phyloP scores from a whole-genome alignment of 2,329 filamentous ascomycete genomes.

The Cladosporium phlei region DNA sequence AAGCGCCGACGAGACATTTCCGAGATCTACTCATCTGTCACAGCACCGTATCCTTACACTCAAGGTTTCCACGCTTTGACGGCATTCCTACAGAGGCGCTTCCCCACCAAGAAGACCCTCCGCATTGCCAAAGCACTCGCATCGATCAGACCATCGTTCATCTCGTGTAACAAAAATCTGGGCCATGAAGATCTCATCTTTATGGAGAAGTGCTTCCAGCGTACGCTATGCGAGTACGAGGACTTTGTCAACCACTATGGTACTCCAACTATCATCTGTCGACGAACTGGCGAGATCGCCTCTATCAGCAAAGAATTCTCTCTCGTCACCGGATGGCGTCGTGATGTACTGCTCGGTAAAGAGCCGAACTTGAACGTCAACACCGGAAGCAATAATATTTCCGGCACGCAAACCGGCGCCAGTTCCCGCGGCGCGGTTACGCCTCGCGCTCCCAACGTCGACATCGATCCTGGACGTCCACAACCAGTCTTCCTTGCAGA shows the following conservation, averaged over 20 bases:
- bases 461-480: slow-evolving; percentile 39
- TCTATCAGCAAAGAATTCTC: slow-evolving; percentile 95
- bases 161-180: slow-evolving; percentile 84
- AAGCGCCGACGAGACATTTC: slow-evolving; percentile 67
- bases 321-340: slow-evolving; percentile 91
- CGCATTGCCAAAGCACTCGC: slow-evolving; percentile 83
- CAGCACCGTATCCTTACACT: slow-evolving; percentile 87
- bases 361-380: slow-evolving; percentile 86
- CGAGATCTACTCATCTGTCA: slow-evolving; percentile 81
- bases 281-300: slow-evolving; percentile 89
- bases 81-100: slow-evolving; percentile 71
- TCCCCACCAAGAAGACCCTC: slow-evolving; percentile 69
- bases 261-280: slow-evolving; percentile 85
- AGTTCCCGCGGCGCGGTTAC: slow-evolving; percentile 46
- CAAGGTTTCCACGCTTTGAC: slow-evolving; percentile 85
- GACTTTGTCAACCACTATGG: slow-evolving; percentile 85
- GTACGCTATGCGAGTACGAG: slow-evolving; percentile 87
- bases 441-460: slow-evolving; percentile 34
- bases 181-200: slow-evolving; percentile 87
- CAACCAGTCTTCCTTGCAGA: slow-evolving; percentile 89
- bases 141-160: slow-evolving; percentile 87
- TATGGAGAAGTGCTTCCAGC: slow-evolving; percentile 95
- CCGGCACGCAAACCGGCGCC: slow-evolving; percentile 38
- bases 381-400: slow-evolving; percentile 49
- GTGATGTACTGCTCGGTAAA: slow-evolving; percentile 80